Conservation (phyloP, 345 rosid species). For the Chamaenerion angustifolium region DNA sequence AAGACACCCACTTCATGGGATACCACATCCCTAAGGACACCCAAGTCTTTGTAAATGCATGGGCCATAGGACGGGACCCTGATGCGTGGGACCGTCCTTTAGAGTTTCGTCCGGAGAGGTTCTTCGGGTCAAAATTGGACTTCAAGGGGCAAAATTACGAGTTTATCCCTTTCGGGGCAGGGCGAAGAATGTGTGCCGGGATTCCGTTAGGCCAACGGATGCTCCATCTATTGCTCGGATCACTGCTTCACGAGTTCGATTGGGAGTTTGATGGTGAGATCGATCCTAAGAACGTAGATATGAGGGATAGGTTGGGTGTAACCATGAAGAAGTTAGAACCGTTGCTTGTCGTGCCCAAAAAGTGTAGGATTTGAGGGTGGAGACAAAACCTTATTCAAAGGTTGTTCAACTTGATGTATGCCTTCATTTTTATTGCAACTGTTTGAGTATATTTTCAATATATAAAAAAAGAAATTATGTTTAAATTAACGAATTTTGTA, state of each 20-base stretch:
- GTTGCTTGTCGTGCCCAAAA: conserved; percentile 20
- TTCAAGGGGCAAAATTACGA: conserved; percentile 28
- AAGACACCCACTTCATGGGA: conserved; percentile 36
- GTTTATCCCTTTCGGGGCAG: conserved; percentile 36
- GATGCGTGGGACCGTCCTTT: conserved; percentile 29
- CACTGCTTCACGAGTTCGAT: conserved; percentile 31
- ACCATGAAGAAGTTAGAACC: conserved; percentile 21
- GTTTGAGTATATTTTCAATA: no score
- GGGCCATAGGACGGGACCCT: conserved; percentile 61
- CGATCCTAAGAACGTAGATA: conserved; percentile 17
- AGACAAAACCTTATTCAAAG: no score
- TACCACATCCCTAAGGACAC: conserved; percentile 35
- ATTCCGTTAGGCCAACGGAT: conserved; percentile 22
- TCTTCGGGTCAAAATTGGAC: conserved; percentile 23
- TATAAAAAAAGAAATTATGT: no score
- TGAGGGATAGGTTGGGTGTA: conserved; percentile 22
- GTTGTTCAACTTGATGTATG: no score
- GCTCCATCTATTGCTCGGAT: conserved; percentile 16
- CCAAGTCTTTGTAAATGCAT: conserved; percentile 34
- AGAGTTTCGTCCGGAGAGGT: conserved; percentile 28
- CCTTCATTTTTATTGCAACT: no score
- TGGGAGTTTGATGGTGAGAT: conserved; percentile 20
- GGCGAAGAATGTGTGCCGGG: conserved; percentile 37
- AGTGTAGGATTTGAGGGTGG: background rate
- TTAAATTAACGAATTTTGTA: no score